These are phyloP conservation scores for Smittium mucronatum DNA, from an alignment of 371 early-diverging fungal genomes.

Conservation along the genomic window DNA sequence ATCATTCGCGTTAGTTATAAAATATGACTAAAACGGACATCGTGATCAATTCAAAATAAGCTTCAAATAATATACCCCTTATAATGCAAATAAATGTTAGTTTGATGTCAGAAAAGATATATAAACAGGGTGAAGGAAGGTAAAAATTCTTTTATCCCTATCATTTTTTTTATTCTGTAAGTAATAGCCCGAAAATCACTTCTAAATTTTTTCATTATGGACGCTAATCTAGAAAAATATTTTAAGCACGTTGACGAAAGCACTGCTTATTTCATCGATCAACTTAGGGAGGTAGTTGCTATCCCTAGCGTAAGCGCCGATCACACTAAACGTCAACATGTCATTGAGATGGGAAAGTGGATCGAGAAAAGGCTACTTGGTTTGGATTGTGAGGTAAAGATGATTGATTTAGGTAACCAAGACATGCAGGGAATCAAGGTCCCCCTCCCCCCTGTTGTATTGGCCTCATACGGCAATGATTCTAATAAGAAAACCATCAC, in stretches of 20 bases:
- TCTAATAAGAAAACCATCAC: conserved; percentile 86
- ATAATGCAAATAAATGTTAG: no score
- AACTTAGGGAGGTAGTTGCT: conserved; percentile 80
- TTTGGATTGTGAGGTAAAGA: conserved; percentile 52
- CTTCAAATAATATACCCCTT: no score
- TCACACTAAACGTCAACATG: conserved; percentile 62
- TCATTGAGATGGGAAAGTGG: conserved; percentile 84
- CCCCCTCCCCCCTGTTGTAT: conserved; percentile 81
- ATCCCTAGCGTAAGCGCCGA: conserved; percentile 84
- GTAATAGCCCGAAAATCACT: no score
- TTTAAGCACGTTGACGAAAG: conserved; percentile 67
- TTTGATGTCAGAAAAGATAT: no score
- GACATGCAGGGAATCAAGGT: conserved; percentile 59
- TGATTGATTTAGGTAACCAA: conserved; percentile 67
- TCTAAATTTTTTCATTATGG: no score
- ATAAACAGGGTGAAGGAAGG: no score
- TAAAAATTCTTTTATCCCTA: no score
- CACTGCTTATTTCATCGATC: conserved; percentile 63
- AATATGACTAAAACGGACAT: no score
- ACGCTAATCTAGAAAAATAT: conserved; percentile 35
- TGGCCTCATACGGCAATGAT: conserved; percentile 81
- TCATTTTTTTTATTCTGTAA: no score
- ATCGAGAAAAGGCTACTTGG: conserved; percentile 56
- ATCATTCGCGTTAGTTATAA: no score
- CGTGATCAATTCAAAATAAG: no score